A percentile compares a stretch with the other conserved stretches of the same genome.
phyloP scores from a whole-genome alignment of 2,329 filamentous ascomycete genomes.

The Calonectria pseudoreteaudii region DNA sequence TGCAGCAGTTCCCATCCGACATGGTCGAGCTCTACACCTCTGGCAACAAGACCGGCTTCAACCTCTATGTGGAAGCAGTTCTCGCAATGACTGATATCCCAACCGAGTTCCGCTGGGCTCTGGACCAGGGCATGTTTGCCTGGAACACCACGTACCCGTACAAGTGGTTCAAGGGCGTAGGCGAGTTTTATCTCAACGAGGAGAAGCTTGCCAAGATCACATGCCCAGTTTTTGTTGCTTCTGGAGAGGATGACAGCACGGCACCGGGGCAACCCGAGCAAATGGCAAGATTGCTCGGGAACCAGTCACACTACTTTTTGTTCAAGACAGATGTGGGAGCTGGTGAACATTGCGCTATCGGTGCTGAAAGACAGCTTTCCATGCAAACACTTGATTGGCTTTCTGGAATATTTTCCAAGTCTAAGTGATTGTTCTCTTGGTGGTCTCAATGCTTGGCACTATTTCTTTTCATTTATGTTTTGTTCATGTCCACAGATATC shows the following conservation, averaged over 20 bases:
- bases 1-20: background rate
- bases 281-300: conserved; percentile 22
- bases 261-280: conserved; percentile 23
- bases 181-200: conserved; percentile 18
- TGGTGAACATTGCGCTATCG: conserved; percentile 24
- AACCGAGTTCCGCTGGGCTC: conserved; percentile 16
- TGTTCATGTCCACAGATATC: background rate
- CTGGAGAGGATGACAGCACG: conserved; percentile 16
- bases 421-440: background rate
- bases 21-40: conserved; percentile 6
- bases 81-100: conserved; percentile 2
- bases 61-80: background rate
- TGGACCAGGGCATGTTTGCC: conserved; percentile 22
- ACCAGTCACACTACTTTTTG: conserved; percentile 14
- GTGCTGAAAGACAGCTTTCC: conserved; percentile 24
- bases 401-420: conserved; percentile 10
- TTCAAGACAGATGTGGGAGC: conserved; percentile 26
- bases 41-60: conserved; percentile 19
- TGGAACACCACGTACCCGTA: conserved; percentile 24
- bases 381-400: conserved; percentile 23
- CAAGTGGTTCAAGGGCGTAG: conserved; percentile 11
- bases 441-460: too few species aligned
- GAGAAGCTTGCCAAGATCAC: conserved; percentile 13
- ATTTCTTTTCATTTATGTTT: background rate
- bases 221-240: conserved; percentile 19